phyloP scores from a whole-genome alignment of 2,329 filamentous ascomycete genomes.

The Trichoderma koningiopsis region DNA sequence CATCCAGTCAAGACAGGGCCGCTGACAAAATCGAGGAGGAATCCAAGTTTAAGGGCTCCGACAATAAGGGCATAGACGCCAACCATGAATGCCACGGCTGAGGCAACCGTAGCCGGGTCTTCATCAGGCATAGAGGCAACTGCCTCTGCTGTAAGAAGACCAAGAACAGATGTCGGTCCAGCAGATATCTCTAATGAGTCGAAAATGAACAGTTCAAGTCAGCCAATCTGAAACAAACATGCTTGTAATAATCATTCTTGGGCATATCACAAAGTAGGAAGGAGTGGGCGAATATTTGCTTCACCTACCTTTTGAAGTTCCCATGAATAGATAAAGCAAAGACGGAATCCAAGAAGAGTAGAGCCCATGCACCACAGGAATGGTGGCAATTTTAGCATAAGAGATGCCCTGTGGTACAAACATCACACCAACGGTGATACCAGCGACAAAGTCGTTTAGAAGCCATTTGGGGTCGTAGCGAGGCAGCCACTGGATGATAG shows the following conservation, averaged over 20 bases:
- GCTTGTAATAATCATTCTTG: background rate
- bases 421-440: conserved; percentile 61
- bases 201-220: background rate
- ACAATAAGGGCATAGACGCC: conserved; percentile 62
- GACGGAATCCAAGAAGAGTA: conserved; percentile 63
- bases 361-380: conserved; percentile 62
- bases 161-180: conserved; percentile 66
- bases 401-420: conserved; percentile 64
- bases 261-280: background rate
- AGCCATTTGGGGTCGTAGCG: conserved; percentile 64
- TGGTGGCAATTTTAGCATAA: conserved; percentile 63
- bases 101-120: conserved; percentile 57
- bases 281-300: background rate
- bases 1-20: conserved; percentile 66
- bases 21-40: conserved; percentile 67
- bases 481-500: conserved; percentile 64
- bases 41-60: conserved; percentile 64
- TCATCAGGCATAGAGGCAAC: conserved; percentile 56
- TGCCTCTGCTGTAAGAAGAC: conserved; percentile 63
- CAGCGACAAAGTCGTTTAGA: conserved; percentile 62
- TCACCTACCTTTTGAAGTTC: conserved; percentile 59
- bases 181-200: conserved; percentile 56
- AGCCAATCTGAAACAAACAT: background rate
- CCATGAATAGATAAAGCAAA: conserved; percentile 60
- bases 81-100: conserved; percentile 64